These are phyloP conservation scores for Saccharomycopsis oosterbeekiorum DNA, from an alignment of 805 yeast genomes.

Conservation along the genomic window DNA sequence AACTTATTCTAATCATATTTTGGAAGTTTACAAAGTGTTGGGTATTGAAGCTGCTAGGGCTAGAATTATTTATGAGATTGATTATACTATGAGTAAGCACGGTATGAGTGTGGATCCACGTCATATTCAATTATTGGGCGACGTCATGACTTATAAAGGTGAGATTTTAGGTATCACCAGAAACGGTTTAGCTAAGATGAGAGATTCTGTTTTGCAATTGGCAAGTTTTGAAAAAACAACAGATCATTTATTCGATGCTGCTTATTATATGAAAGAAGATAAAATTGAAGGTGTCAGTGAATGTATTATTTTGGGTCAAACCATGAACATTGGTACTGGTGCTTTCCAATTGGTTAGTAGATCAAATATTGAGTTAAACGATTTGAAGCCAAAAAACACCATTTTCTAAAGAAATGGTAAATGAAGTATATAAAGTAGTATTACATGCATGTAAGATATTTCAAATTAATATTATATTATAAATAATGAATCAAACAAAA, in stretches of 20 bases:
- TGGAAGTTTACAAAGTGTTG: conserved; percentile 79
- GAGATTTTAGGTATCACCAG: conserved; percentile 97
- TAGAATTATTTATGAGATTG: conserved; percentile 88
- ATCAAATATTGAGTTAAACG: conserved; percentile 35
- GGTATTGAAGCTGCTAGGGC: conserved; percentile 98
- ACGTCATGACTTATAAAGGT: conserved; percentile 98
- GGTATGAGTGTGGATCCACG: conserved; percentile 99
- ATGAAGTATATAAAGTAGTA: not conserved
- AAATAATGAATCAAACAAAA: too few relatives aligned
- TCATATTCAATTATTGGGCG: conserved; percentile 94
- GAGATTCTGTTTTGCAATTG: conserved; percentile 92
- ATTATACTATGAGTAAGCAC: conserved; percentile 96
- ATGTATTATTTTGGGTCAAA: conserved; percentile 94
- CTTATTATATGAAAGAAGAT: conserved; percentile 95
- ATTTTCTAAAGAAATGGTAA: conserved; percentile 5
- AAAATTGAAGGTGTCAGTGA: conserved; percentile 96
- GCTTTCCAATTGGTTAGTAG: conserved; percentile 76
- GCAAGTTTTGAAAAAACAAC: conserved; percentile 98
- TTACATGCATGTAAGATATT: not conserved
- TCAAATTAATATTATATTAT: not conserved
- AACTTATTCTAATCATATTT: conserved; percentile 84
- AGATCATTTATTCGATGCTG: conserved; percentile 96
- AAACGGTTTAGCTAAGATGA: conserved; percentile 96
- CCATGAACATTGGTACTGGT: conserved; percentile 97
- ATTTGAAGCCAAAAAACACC: conserved; percentile 33